phyloP scores from a whole-genome alignment of 768 basidiomycete genomes.

The Phanerochaete sordida region DNA sequence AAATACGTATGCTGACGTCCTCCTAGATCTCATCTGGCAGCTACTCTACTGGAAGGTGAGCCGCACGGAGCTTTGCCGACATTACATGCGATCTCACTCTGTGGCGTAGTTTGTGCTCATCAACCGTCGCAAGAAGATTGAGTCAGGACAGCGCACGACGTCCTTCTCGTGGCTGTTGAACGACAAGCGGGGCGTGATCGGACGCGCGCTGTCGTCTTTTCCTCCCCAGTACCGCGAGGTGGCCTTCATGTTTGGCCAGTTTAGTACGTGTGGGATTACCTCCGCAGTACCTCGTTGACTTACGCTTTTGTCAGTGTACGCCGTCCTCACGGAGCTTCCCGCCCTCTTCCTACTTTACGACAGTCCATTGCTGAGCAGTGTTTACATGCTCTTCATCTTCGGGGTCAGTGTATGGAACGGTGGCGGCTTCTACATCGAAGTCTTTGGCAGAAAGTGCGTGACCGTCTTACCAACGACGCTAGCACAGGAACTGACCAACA shows the following conservation, averaged over 20 bases:
- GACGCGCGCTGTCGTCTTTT: constrained; percentile 60
- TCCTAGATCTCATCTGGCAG: constrained; percentile 90
- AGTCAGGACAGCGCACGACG: constrained; percentile 87
- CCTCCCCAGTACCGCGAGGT: constrained; percentile 59
- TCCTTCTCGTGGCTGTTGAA: constrained; percentile 87
- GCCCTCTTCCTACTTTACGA: constrained; percentile 83
- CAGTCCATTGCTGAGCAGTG: constrained; percentile 70
- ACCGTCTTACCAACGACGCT: not conserved
- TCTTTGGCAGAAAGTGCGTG: constrained; percentile 92
- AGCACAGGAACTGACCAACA: not conserved
- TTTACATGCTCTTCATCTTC: constrained; percentile 79
- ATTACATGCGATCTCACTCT: not conserved
- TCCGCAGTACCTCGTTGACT: not conserved
- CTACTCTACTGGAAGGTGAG: constrained; percentile 85
- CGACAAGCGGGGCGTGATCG: constrained; percentile 83
- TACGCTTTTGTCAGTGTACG: constrained; percentile 55
- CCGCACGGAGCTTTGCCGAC: not conserved
- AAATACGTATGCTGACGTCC: constrained; percentile 8
- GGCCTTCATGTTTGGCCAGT: constrained; percentile 83
- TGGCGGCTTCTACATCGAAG: constrained; percentile 93
- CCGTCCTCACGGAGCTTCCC: constrained; percentile 81
- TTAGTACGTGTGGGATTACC: constrained; percentile 56
- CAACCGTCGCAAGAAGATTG: constrained; percentile 84
- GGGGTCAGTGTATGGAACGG: constrained; percentile 94
- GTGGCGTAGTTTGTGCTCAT: constrained; percentile 71